These are phyloP conservation scores for Serendipita sp. DNA, from an alignment of 1,284 basidiomycete species.

Conservation along the genomic window DNA sequence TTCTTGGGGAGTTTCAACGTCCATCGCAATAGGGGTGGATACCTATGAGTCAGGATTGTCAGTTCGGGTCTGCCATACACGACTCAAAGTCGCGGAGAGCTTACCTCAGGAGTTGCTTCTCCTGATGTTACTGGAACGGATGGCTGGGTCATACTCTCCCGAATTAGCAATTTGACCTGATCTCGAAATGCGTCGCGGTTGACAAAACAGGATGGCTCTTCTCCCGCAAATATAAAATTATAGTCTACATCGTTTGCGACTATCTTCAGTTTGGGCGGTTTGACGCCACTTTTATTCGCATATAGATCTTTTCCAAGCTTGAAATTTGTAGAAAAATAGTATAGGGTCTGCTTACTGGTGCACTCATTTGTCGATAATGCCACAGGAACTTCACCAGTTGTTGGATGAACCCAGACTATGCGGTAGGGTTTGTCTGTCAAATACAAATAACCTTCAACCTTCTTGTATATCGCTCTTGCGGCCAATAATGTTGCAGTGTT, in stretches of 20 bases:
- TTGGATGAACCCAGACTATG: not conserved
- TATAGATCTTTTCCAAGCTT: not conserved
- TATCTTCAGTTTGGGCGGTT: not conserved
- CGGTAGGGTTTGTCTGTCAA: not conserved
- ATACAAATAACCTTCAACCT: constrained; percentile 2
- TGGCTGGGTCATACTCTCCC: not conserved
- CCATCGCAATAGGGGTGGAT: not conserved
- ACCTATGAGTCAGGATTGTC: not conserved
- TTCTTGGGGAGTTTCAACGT: constrained; percentile 12
- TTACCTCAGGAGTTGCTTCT: not conserved
- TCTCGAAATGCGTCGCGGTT: constrained; percentile 6
- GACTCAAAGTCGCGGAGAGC: not conserved
- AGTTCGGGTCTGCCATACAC: not conserved
- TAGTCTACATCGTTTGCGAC: not conserved
- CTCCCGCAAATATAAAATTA: constrained; percentile 1
- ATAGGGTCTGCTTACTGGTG: not conserved
- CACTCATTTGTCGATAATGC: not conserved
- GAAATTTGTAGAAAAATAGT: not conserved
- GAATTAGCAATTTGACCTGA: not conserved
- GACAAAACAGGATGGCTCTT: not conserved
- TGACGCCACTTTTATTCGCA: not conserved
- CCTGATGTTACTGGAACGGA: not conserved
- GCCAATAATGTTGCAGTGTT: constrained; percentile 1
- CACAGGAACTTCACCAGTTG: not conserved
- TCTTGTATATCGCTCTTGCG: constrained; percentile 2